Percentiles rank a stretch among this genome's conserved stretches.
These are phyloP conservation scores for Lunularia cruciata DNA, from an alignment of 225 moss, liverwort and hornwort species.

Conservation along the genomic window DNA sequence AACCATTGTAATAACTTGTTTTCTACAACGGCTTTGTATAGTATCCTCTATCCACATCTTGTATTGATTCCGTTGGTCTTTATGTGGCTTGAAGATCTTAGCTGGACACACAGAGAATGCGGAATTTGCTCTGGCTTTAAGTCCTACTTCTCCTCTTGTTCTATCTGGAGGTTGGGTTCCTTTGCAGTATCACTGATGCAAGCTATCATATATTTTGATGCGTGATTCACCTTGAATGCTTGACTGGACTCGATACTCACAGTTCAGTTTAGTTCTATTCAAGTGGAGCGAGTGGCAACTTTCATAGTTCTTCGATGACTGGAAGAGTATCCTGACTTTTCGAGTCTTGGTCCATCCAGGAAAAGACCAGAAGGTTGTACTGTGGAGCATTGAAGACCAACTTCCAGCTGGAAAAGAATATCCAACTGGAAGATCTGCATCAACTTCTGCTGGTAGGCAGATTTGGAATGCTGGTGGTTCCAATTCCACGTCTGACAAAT, in stretches of 20 bases:
- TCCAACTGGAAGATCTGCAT: slow-evolving; percentile 40
- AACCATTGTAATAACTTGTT: too few species aligned
- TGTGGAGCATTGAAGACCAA: slow-evolving; percentile 92
- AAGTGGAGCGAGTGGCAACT: too few species aligned
- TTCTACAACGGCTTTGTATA: too few species aligned
- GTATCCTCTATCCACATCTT: too few species aligned
- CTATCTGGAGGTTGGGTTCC: slow-evolving; percentile 90
- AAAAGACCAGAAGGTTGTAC: slow-evolving; percentile 71
- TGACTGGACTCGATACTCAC: too few species aligned
- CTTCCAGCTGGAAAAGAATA: slow-evolving; percentile 50
- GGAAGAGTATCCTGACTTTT: background rate
- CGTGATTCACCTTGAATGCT: too few species aligned
- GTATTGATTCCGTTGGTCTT: background rate
- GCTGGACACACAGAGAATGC: slow-evolving; percentile 84
- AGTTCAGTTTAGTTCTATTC: too few species aligned
- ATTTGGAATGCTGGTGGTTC: slow-evolving; percentile 49
- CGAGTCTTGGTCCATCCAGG: slow-evolving; percentile 42
- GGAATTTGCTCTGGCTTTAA: slow-evolving; percentile 85
- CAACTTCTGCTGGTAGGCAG: slow-evolving; percentile 52
- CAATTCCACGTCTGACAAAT: slow-evolving; percentile 19
- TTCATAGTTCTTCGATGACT: too few species aligned
- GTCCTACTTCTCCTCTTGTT: slow-evolving; percentile 74
- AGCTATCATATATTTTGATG: too few species aligned
- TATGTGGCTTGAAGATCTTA: slow-evolving; percentile 66
- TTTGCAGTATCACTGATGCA: too few species aligned